Evolutionary conservation across 495 filamentous ascomycete genomes (phyloP).

Genomic region (Aspergillus wentii): DNA sequence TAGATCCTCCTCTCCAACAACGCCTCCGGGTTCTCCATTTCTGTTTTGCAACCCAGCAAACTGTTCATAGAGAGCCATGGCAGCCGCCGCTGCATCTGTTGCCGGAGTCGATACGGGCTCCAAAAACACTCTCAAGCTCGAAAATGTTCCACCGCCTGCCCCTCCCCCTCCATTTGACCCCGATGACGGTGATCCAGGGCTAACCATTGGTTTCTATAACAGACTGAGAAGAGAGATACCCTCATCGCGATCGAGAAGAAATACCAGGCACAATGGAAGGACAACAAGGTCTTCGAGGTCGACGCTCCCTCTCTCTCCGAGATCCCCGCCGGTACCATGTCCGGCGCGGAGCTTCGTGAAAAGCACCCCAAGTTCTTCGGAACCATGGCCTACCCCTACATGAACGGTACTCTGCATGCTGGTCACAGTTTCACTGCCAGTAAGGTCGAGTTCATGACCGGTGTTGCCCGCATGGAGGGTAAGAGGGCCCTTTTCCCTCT

Average conservation of each 20-base stretch:
- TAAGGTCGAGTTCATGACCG: slow-evolving; percentile 87
- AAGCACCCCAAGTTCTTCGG: slow-evolving; percentile 89
- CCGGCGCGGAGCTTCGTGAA: slow-evolving; percentile 67
- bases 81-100: slow-evolving; percentile 49
- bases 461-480: slow-evolving; percentile 84
- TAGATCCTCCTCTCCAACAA: slow-evolving; percentile 9
- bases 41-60: slow-evolving; percentile 23
- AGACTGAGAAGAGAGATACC: slow-evolving; percentile 92
- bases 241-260: slow-evolving; percentile 86
- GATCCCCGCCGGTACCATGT: slow-evolving; percentile 64
- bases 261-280: slow-evolving; percentile 83
- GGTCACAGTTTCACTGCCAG: slow-evolving; percentile 85
- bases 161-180: slow-evolving; percentile 26
- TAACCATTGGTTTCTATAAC: slow-evolving; percentile 11
- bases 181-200: slow-evolving; percentile 9
- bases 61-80: slow-evolving; percentile 36
- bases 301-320: slow-evolving; percentile 75
- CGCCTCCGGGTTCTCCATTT: slow-evolving; percentile 15
- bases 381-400: slow-evolving; percentile 93
- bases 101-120: slow-evolving; percentile 56
- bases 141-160: slow-evolving; percentile 51
- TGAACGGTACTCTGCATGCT: slow-evolving; percentile 91
- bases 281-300: slow-evolving; percentile 72
- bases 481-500: slow-evolving; percentile 81
- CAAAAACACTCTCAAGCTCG: slow-evolving; percentile 67